These are phyloP conservation scores for Collybiopsis luxurians DNA, from an alignment of 768 basidiomycete genomes.

Conservation along the genomic window DNA sequence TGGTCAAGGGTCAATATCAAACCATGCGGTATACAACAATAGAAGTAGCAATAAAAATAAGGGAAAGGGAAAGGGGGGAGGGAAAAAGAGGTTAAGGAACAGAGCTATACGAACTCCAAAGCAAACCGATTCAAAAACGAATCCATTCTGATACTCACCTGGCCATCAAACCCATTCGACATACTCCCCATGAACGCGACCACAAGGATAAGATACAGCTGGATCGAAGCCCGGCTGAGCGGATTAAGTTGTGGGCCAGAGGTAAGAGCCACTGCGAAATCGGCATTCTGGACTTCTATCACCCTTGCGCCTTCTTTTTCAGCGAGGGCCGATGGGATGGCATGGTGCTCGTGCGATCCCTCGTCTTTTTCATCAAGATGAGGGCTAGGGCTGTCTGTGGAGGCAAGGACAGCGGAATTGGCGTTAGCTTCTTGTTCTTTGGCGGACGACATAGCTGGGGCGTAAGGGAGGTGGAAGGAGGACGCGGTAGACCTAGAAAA, in stretches of 20 bases:
- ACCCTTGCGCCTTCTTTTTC: constrained; percentile 17
- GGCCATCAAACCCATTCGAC: constrained; percentile 47
- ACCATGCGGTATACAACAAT: too few species aligned
- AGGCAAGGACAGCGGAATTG: too few species aligned
- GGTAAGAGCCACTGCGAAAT: constrained; percentile 42
- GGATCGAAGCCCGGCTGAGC: constrained; percentile 33
- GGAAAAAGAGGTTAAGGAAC: too few species aligned
- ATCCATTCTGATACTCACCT: constrained; percentile 22
- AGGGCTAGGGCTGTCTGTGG: neutral
- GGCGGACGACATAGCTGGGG: neutral
- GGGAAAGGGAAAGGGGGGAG: neutral
- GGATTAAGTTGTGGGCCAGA: constrained; percentile 40
- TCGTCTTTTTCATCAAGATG: neutral
- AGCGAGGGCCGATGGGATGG: neutral
- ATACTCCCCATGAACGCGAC: constrained; percentile 45
- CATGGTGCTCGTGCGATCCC: neutral
- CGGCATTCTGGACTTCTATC: constrained; percentile 36
- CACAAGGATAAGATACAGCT: constrained; percentile 38
- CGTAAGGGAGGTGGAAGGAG: neutral
- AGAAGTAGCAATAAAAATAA: too few species aligned
- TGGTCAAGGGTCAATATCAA: neutral
- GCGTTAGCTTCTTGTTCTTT: neutral
- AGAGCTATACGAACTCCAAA: too few species aligned
- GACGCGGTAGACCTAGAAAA: neutral
- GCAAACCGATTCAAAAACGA: neutral